Percentiles rank a stretch among this genome's conserved stretches.
Conservation (phyloP, 2,329 filamentous ascomycete genomes). For the Cladophialophora yegresii region DNA sequence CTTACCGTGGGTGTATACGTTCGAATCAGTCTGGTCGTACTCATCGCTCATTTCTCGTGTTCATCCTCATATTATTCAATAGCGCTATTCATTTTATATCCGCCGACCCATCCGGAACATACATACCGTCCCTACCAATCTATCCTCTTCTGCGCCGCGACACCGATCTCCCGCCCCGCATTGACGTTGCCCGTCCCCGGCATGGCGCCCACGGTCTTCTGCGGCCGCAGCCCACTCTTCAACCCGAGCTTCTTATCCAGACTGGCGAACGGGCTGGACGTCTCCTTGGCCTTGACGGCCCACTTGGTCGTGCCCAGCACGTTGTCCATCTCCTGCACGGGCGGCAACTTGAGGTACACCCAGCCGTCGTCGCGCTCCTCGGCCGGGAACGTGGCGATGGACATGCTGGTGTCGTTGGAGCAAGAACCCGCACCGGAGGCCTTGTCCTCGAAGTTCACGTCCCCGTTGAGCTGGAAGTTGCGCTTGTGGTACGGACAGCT, state of each 20-base stretch:
- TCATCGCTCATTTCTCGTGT: too few species aligned
- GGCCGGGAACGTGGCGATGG: conserved; percentile 77
- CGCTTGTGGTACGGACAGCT: conserved; percentile 88
- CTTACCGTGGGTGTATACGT: too few species aligned
- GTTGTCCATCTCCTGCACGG: conserved; percentile 75
- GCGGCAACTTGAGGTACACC: conserved; percentile 78
- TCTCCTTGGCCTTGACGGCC: conserved; percentile 74
- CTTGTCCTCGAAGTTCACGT: conserved; percentile 39
- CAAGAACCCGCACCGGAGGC: conserved; percentile 63
- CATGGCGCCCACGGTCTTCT: conserved; percentile 46
- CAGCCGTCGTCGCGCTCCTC: conserved; percentile 74
- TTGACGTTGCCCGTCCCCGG: conserved; percentile 33
- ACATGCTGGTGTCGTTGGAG: conserved; percentile 71
- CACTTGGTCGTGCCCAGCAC: conserved; percentile 77
- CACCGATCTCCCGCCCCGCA: conserved; percentile 22
- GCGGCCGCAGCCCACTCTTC: conserved; percentile 57
- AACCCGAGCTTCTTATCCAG: conserved; percentile 55
- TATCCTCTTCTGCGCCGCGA: conserved; percentile 34
- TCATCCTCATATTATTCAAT: too few species aligned
- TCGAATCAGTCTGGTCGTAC: too few species aligned
- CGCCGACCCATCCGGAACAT: neutral
- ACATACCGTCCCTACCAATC: conserved; percentile 30
- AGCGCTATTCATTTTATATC: neutral
- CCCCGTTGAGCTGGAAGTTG: conserved; percentile 74
- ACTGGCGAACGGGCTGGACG: conserved; percentile 56